Percentiles rank a stretch among this genome's conserved stretches.
Conservation (phyloP, 2,329 filamentous ascomycete genomes). For the Colletotrichum noveboracense region DNA sequence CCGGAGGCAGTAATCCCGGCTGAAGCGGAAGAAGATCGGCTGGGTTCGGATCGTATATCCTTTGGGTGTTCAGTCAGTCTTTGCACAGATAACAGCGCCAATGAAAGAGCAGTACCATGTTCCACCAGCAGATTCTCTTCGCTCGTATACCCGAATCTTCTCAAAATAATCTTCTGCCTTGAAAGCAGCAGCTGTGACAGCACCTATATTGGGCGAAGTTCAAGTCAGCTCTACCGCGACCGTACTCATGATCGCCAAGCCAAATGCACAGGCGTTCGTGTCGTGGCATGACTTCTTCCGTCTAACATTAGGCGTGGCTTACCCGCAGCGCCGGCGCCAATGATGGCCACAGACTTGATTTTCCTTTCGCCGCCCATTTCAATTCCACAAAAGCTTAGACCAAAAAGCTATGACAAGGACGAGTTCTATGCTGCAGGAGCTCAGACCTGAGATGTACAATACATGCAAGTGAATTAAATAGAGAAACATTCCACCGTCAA, state of each 20-base stretch:
- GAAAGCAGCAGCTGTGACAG: conserved; percentile 51
- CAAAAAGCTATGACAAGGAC: neutral
- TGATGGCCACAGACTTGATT: conserved; percentile 46
- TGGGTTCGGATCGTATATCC: conserved; percentile 57
- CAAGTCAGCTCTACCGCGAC: neutral
- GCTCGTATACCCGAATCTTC: conserved; percentile 46
- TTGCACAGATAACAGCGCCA: neutral
- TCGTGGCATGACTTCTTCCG: neutral
- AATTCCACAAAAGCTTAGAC: neutral
- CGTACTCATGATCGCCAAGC: neutral
- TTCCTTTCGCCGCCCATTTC: conserved; percentile 23
- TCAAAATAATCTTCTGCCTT: conserved; percentile 49
- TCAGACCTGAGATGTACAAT: neutral
- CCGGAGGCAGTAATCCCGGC: conserved; percentile 48
- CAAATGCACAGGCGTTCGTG: no score
- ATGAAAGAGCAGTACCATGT: conserved; percentile 41
- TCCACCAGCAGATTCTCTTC: conserved; percentile 46
- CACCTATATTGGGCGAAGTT: conserved; percentile 41
- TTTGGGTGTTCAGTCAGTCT: conserved; percentile 23
- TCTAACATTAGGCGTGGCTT: neutral
- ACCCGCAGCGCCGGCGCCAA: conserved; percentile 50
- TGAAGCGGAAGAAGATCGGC: conserved; percentile 34
- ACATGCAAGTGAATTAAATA: neutral
- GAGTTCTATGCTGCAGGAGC: rapidly evolving
- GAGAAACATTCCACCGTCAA: neutral